These are phyloP conservation scores for Mucor indicus DNA, from an alignment of 371 early-diverging fungal genomes.

Conservation along the genomic window DNA sequence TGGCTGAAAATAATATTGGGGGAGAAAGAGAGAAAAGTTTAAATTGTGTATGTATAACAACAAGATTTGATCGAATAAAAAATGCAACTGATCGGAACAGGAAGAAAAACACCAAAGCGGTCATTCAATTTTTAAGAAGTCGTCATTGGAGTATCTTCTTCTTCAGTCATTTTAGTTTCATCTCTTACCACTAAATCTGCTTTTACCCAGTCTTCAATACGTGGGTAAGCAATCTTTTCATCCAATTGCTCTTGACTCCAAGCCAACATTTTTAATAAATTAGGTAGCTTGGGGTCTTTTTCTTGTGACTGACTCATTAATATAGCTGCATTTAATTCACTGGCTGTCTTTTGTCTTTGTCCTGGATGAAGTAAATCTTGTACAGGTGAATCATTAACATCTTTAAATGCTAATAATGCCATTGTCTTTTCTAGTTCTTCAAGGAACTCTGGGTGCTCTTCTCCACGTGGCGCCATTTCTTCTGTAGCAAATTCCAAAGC, in stretches of 20 bases:
- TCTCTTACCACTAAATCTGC: conserved; percentile 65
- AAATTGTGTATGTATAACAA: no score
- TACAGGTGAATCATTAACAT: conserved; percentile 63
- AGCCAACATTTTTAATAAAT: conserved; percentile 81
- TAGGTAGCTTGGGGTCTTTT: conserved; percentile 89
- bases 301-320: conserved; percentile 88
- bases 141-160: conserved; percentile 24
- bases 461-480: conserved; percentile 94
- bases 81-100: background rate
- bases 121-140: background rate
- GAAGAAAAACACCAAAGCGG: background rate
- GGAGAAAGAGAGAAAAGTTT: background rate
- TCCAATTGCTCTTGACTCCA: conserved; percentile 92
- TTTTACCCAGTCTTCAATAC: conserved; percentile 79
- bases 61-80: background rate
- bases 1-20: no score
- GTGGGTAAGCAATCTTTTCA: conserved; percentile 77
- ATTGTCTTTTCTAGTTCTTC: conserved; percentile 93
- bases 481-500: conserved; percentile 96
- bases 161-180: conserved; percentile 19
- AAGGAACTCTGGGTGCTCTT: conserved; percentile 92
- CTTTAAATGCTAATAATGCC: conserved; percentile 92
- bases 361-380: conserved; percentile 79
- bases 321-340: conserved; percentile 92
- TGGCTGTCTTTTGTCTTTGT: conserved; percentile 91